Conservation (phyloP, 2,329 filamentous ascomycete genomes). For the Sclerotinia sclerotiorum region DNA sequence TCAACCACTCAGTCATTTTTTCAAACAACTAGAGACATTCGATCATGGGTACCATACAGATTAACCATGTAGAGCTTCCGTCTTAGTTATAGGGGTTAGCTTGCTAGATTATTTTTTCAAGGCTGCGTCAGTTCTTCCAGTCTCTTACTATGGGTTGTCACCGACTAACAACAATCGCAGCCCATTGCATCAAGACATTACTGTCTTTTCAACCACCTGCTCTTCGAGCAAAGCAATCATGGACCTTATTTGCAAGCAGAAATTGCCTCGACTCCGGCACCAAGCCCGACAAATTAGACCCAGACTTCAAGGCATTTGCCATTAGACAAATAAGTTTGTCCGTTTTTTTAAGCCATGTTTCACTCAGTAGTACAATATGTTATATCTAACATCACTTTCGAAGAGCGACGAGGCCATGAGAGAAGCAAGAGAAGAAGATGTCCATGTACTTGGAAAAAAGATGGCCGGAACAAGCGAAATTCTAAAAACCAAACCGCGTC, state of each 20-base stretch:
- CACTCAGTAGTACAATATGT: conserved; percentile 25
- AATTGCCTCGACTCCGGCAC: not conserved
- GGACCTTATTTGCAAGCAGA: conserved; percentile 14
- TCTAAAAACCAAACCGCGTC: conserved; percentile 21
- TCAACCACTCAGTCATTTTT: not conserved
- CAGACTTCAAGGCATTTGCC: not conserved
- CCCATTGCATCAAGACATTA: not conserved
- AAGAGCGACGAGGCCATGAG: conserved; percentile 25
- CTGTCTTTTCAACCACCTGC: not conserved
- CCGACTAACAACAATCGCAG: not conserved
- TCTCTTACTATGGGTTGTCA: not conserved
- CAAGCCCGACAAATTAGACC: not conserved
- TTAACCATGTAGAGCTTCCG: no score
- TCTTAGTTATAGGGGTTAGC: not conserved
- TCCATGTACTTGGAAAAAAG: conserved; percentile 30
- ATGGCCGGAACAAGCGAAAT: conserved; percentile 13
- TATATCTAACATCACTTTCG: conserved; percentile 28
- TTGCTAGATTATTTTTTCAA: not conserved
- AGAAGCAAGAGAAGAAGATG: conserved; percentile 30
- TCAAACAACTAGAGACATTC: not conserved
- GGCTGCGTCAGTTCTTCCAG: not conserved
- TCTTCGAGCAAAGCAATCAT: conserved; percentile 20
- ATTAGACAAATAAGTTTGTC: conserved; percentile 24
- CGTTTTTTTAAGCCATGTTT: conserved; percentile 36
- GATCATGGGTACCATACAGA: not conserved